A percentile compares a stretch with the other conserved stretches of the same genome.
phyloP scores from a whole-genome alignment of 257 asterid species.

The Asclepias syriaca region DNA sequence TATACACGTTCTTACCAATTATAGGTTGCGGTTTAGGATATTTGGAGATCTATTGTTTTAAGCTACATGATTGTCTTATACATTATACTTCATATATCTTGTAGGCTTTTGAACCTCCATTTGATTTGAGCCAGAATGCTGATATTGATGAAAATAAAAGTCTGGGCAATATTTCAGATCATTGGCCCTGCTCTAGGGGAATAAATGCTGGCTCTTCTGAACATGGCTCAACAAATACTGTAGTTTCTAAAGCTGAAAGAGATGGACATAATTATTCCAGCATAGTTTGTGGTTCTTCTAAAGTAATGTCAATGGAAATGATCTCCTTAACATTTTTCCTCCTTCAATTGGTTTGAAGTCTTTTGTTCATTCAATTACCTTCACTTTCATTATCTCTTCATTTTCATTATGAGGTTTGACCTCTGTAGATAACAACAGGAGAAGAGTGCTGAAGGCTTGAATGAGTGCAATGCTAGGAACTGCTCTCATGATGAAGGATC shows the following conservation, averaged over 20 bases:
- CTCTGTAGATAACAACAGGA: constrained; percentile 90
- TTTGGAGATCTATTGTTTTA: background rate
- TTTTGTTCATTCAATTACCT: constrained; percentile 32
- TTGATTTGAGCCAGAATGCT: constrained; percentile 67
- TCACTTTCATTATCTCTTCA: constrained; percentile 52
- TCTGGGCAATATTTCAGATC: constrained; percentile 32
- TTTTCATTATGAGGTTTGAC: constrained; percentile 68
- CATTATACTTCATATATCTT: constrained; percentile 18
- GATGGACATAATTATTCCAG: constrained; percentile 25
- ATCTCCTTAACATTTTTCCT: constrained; percentile 28
- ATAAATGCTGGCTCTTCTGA: constrained; percentile 25
- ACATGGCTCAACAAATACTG: constrained; percentile 31
- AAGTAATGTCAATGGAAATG: constrained; percentile 34
- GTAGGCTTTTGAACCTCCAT: constrained; percentile 95
- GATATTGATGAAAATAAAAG: constrained; percentile 39
- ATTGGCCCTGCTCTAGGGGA: constrained; percentile 31
- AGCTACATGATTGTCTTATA: background rate
- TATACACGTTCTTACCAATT: too few relatives aligned
- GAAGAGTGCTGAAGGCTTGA: constrained; percentile 36
- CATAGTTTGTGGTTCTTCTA: constrained; percentile 26
- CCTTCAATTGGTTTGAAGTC: constrained; percentile 12
- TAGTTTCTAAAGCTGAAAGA: constrained; percentile 24
- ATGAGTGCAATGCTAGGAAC: constrained; percentile 25
- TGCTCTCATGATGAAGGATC: constrained; percentile 28
- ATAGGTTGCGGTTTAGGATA: background rate